Evolutionary conservation across 768 basidiomycete genomes (phyloP), one percentile per base, ranked within the genome.

Genomic region (Gautieria morchelliformis): DNA sequence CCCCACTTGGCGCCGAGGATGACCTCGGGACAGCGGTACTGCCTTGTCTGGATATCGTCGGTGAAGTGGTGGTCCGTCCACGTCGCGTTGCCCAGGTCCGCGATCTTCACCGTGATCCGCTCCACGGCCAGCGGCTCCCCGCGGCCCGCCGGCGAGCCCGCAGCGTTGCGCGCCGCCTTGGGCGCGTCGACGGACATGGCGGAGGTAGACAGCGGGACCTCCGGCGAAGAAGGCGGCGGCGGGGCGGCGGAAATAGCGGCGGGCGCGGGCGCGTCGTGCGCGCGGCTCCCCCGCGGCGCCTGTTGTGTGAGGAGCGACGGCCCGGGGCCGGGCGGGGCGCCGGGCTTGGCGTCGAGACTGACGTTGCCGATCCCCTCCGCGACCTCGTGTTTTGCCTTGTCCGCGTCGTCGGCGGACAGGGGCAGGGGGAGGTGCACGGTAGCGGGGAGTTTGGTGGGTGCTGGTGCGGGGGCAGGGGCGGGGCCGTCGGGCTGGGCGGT

Each of bases 21-120:
- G 58, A 98, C 95, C 70, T 99, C 95, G 1, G 96, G 95, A 75
- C 91, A 93, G 27, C 96, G 83, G 69, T 98, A 98, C 66, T 98
- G 96, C 65, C 95, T 74, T 27, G 96, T 99, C 73, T 98, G 89
- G 63, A 97, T 98, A 65, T 97, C 96, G 71, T 99, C 95, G 44
- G 96, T 98, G 62, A 98, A 99, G 67, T 98, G 96, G 63, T 97
- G 90, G 65, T 95, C 89, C 32, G 82, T 82, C 89, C 89, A 90
- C 1, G 89, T 91, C 10, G 89, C 89, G 70, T 98, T 98, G 8
- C 96, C 96, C 53, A 99, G 72, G 78, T 99, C 96, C 32, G 95
- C 96, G 67, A 99, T 98, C 78, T 98, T 97, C 53, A 99, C 96
- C 6, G 93, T 97, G 60, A 98, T 96, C 68, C 82, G 82, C 66